Evolutionary conservation across 352 stramenopile genomes (phyloP), one percentile per base, ranked within the genome.

Genomic region (Phytophthora foliorum): DNA sequence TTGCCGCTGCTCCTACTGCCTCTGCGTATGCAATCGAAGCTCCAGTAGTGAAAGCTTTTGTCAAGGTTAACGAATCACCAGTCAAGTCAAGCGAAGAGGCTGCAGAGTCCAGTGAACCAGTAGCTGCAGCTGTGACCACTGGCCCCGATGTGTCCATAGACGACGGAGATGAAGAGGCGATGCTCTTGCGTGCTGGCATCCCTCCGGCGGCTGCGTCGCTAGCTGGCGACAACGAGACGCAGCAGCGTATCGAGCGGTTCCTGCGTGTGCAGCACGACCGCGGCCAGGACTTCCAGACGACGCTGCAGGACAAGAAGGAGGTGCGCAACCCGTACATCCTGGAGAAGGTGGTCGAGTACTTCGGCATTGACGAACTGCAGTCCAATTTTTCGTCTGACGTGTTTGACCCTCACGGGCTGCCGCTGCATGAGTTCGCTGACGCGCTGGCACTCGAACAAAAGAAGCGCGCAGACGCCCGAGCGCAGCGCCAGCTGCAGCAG

Each of bases 261-360:
- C 51, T 94, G 4, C 57, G 67, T 6, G 57, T 84, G 25, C 81
- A 86, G 54, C 56, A 45, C 13, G 69, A 83, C 58, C 64, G 67
- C 4, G 67, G 67, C 1, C 72, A 81, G 39, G 69, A 85, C 50
- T 95, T 95, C 67, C 84, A 92, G 70, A 74, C 74, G 45, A 89
- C 78, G 24, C 67, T 95, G 45, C 83, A 87, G 64, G 82, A 75
- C 55, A 92, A 94, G 71, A 94, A 94, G 58, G 89, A 96, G 55
- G 88, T 96, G 45, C 78, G 79, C 51, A 96, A 96, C 72, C 89
- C 89, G 27, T 92, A 93, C 74, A 94, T 96, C 60, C 72, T 96
- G 9, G 77, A 93, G 38, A 95, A 94, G 51, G 83, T 96, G 53
- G 88, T 96, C 49, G 88, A 88, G 32, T 94, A 94, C 67, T 96